Evolutionary conservation across 1,284 basidiomycete species (phyloP).

Genomic region (Cronartium ribicola): DNA sequence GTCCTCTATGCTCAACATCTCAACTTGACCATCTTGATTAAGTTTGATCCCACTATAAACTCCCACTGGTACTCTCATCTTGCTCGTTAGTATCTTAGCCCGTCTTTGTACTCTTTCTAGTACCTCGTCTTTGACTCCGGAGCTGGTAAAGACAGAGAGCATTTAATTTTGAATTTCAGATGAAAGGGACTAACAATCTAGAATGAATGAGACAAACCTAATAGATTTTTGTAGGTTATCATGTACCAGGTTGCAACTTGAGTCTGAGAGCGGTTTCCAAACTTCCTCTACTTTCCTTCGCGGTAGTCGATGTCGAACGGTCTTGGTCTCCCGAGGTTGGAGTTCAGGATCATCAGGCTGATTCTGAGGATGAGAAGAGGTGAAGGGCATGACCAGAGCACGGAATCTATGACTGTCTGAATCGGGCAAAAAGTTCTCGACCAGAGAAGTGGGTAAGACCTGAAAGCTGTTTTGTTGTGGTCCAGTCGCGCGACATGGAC

Average conservation of each 20-base stretch:
- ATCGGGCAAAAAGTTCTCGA: too few relatives aligned
- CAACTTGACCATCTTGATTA: background rate
- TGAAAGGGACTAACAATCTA: background rate
- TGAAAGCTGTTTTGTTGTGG: too few relatives aligned
- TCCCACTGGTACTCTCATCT: slow-evolving; percentile 33
- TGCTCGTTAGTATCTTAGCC: background rate
- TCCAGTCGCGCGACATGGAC: too few relatives aligned
- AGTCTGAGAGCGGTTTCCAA: slow-evolving; percentile 35
- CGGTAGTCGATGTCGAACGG: slow-evolving; percentile 26
- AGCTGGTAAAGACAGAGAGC: background rate
- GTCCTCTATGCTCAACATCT: slow-evolving; percentile 3
- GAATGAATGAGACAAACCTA: background rate
- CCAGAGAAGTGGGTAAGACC: too few relatives aligned
- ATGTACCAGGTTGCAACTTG: slow-evolving; percentile 27
- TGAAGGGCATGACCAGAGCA: too few relatives aligned
- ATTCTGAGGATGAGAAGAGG: too few relatives aligned
- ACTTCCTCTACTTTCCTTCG: slow-evolving; percentile 21
- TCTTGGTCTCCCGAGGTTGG: background rate
- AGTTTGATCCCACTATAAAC: slow-evolving; percentile 27
- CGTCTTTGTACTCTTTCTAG: slow-evolving; percentile 13
- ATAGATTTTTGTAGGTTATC: slow-evolving; percentile 13
- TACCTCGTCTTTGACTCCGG: slow-evolving; percentile 9
- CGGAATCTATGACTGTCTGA: too few relatives aligned
- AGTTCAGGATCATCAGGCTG: background rate
- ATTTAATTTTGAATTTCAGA: background rate